Conservation (phyloP, 257 asterid genomes). For the Solanum sitiens region DNA sequence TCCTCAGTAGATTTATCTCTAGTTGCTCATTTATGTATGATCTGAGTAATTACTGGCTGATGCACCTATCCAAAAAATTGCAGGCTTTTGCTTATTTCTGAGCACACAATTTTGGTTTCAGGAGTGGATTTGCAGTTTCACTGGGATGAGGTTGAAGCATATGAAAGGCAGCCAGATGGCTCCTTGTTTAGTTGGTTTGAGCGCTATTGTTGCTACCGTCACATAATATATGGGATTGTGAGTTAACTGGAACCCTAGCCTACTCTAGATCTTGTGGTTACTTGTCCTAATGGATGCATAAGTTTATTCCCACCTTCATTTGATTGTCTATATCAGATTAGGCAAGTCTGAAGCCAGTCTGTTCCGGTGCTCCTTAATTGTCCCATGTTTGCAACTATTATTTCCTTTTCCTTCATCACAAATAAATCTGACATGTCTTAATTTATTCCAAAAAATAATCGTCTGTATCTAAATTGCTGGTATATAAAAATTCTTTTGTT, state of each 20-base stretch:
- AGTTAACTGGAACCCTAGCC: constrained; percentile 17
- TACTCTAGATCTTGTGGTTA: neutral
- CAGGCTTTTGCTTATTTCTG: neutral
- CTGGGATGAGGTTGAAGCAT: constrained; percentile 82
- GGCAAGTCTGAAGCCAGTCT: neutral
- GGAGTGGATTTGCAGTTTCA: constrained; percentile 89
- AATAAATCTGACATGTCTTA: neutral
- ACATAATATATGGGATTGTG: constrained; percentile 64
- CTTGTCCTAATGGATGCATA: neutral
- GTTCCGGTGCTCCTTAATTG: neutral
- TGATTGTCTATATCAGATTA: neutral
- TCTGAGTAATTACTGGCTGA: neutral
- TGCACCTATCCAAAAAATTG: neutral
- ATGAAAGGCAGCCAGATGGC: constrained; percentile 82
- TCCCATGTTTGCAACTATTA: neutral
- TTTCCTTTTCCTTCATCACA: neutral
- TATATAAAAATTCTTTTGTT: neutral
- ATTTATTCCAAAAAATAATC: neutral
- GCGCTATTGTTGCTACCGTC: constrained; percentile 63
- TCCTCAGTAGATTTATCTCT: neutral
- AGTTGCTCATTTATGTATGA: neutral
- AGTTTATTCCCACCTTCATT: neutral
- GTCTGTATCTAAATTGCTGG: neutral
- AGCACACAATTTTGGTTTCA: constrained; percentile 13
- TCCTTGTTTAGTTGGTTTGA: constrained; percentile 97